These are phyloP conservation scores for Fusarium hostae DNA, from an alignment of 2,329 filamentous ascomycete species.

Conservation along the genomic window DNA sequence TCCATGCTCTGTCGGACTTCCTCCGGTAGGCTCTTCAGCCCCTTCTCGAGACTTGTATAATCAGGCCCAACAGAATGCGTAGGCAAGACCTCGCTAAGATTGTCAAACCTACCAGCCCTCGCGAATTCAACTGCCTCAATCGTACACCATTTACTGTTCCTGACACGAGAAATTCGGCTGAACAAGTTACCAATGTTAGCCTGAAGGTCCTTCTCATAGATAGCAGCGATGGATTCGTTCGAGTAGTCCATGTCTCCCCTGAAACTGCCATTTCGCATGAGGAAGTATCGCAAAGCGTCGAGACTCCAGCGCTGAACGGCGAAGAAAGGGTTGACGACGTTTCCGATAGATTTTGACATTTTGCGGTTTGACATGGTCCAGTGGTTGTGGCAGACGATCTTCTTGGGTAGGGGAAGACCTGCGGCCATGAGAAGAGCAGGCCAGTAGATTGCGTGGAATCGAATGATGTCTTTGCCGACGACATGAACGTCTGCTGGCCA, in stretches of 20 bases:
- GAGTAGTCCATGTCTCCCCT: slow-evolving; percentile 84
- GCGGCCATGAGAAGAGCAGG: slow-evolving; percentile 94
- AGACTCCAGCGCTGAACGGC: slow-evolving; percentile 89
- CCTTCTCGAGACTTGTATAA: slow-evolving; percentile 45
- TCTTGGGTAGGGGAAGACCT: slow-evolving; percentile 79
- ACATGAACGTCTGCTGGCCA: slow-evolving; percentile 96
- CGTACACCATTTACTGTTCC: slow-evolving; percentile 71
- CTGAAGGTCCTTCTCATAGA: slow-evolving; percentile 84
- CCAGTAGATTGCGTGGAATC: slow-evolving; percentile 99
- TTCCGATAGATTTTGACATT: slow-evolving; percentile 96
- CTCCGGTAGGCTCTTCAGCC: slow-evolving; percentile 42
- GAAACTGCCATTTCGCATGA: slow-evolving; percentile 83
- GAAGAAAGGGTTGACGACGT: slow-evolving; percentile 94
- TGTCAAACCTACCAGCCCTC: slow-evolving; percentile 42
- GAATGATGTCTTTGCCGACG: slow-evolving; percentile 94
- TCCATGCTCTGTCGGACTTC: slow-evolving; percentile 67
- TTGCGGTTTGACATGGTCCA: slow-evolving; percentile 94
- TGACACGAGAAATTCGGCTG: slow-evolving; percentile 74
- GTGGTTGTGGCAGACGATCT: slow-evolving; percentile 88
- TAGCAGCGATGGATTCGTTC: slow-evolving; percentile 77
- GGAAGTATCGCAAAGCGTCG: slow-evolving; percentile 89
- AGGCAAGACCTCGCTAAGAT: neutral
- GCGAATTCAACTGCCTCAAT: slow-evolving; percentile 62
- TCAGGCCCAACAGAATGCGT: neutral
- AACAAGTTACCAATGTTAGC: slow-evolving; percentile 83